Evolutionary conservation across 257 asterid species (phyloP), one percentile per base, ranked within the genome.

Genomic region (Salvia miltiorrhiza): DNA sequence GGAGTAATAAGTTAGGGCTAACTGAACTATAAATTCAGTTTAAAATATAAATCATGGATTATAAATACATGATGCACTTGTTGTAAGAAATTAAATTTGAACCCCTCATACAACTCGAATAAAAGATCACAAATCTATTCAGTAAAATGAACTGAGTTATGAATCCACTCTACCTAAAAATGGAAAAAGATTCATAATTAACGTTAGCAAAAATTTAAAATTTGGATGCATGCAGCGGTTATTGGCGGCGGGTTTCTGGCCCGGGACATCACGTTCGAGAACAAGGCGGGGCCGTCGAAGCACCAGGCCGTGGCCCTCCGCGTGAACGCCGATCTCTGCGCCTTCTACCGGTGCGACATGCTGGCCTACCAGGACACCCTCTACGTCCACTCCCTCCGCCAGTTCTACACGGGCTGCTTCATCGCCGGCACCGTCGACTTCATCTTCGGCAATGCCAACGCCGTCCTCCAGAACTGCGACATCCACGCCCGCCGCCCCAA

Each of bases 381-480:
- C 7, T 84, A 84, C 72, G 87, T 30, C 35, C 35, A 30, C 35
- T 30, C 35, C 90, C 85, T 82, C 60, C 90, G 90, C 17, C 90
- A 85, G 53, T 85, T 85, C 83, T 85, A 78, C 76, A 54, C 81
- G n/a, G 59, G 65, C 48, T 85, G 88, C 73, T 7, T 33, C 70
- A 74, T 85, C 63, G 68, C 78, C 37, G 90, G 90, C 11, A 85
- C 90, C 2, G 88, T 85, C 7, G 90, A 85, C 69, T 85, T 85
- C 82, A 85, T 85, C 63, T 85, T 85, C 65, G 90, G 90, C 16
- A 85, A 85, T 62, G 86, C 86, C 6, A 80, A 78, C 12, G 88
- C 21, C 14, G 78, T 83, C 16, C 74, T 85, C 40, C 90, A 85
- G 49, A 56, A 75, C 57, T 82, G 90, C 70, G 86, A 85, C 49